A percentile compares a stretch with the other conserved stretches of the same genome.
These are phyloP conservation scores for Vitis riparia DNA, from an alignment of 164 flowering plant genomes.

Conservation along the genomic window DNA sequence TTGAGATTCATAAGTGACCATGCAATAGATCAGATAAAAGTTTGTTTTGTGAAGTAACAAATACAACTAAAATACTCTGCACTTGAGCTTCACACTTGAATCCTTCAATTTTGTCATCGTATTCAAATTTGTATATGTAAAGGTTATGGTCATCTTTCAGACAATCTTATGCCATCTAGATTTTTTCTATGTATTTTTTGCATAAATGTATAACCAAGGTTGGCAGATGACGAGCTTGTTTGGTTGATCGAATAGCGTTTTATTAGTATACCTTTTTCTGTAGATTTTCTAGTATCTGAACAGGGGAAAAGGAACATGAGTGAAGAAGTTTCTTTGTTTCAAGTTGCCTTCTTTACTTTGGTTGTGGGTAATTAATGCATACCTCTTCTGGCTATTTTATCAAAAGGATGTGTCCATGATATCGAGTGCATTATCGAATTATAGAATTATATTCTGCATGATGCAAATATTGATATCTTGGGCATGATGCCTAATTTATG, in stretches of 20 bases:
- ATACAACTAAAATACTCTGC: background rate
- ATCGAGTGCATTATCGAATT: slow-evolving; percentile 63
- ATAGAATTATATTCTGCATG: background rate
- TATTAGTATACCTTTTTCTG: no score
- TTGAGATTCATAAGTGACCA: background rate
- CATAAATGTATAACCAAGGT: no score
- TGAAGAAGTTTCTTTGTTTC: background rate
- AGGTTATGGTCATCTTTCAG: no score
- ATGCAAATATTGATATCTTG: background rate
- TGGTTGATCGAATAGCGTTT: no score
- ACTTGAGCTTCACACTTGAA: background rate
- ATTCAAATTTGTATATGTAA: no score
- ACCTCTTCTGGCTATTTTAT: slow-evolving; percentile 12
- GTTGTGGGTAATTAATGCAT: slow-evolving; percentile 1
- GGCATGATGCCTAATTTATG: background rate
- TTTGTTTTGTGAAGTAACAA: background rate
- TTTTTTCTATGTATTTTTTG: no score
- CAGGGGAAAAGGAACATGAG: no score
- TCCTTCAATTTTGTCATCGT: no score
- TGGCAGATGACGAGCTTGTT: no score
- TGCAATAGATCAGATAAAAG: background rate
- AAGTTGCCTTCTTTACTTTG: background rate
- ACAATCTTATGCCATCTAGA: no score
- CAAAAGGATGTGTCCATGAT: slow-evolving; percentile 76
- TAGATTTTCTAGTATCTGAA: no score